Percentiles rank a stretch among this genome's conserved stretches.
Evolutionary conservation across 2,329 filamentous ascomycete genomes (phyloP).

Genomic region (Ophiostoma novo-ulmi): DNA sequence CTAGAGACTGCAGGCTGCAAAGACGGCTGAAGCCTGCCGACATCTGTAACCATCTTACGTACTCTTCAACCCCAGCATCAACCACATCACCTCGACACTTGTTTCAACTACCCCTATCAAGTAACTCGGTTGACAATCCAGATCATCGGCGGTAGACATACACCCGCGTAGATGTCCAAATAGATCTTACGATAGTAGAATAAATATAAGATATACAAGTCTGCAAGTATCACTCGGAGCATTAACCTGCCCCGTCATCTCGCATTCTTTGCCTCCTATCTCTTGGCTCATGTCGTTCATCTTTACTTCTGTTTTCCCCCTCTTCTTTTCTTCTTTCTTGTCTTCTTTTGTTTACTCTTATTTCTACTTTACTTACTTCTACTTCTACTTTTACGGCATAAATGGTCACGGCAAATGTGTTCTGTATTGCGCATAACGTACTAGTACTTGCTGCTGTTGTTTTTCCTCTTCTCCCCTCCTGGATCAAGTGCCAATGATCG

Average conservation of each 20-base stretch:
- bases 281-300: slow-evolving; percentile 3
- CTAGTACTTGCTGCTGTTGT: neutral
- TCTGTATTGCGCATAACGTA: neutral
- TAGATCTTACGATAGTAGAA: neutral
- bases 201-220: neutral
- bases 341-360: neutral
- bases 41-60: neutral
- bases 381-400: neutral
- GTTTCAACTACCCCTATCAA: neutral
- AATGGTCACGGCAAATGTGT: slow-evolving; percentile 6
- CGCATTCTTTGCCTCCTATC: neutral
- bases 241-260: neutral
- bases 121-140: neutral
- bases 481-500: slow-evolving; percentile 14
- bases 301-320: neutral
- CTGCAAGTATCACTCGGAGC: neutral
- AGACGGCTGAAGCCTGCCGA: neutral
- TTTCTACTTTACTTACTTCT: neutral
- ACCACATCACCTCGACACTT: too few species aligned
- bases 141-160: neutral
- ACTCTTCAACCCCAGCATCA: neutral
- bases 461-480: slow-evolving; percentile 6
- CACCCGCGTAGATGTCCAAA: too few species aligned
- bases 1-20: neutral
- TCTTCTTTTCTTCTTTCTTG: neutral